A percentile compares a stretch with the other conserved stretches of the same genome.
Conservation (phyloP, 163 green algal genomes). For the Chlamydomonas reinhardtii region DNA sequence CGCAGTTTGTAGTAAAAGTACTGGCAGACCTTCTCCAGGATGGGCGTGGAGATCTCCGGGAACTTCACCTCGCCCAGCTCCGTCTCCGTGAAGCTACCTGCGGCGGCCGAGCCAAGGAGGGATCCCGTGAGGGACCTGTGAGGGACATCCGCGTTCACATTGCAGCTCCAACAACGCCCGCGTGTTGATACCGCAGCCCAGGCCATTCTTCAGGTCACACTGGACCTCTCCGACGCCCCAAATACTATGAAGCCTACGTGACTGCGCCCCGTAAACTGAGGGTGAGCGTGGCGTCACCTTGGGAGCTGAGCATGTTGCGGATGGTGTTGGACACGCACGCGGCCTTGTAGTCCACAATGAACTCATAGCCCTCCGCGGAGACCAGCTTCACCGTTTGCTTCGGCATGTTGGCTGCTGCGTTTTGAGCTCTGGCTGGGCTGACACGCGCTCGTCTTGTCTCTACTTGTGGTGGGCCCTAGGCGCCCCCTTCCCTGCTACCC, state of each 20-base stretch:
- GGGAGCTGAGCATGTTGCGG: constrained; percentile 96
- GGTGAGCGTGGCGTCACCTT: constrained; percentile 72
- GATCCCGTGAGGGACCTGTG: too few relatives aligned
- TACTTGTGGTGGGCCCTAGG: too few relatives aligned
- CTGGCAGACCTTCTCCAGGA: constrained; percentile 97
- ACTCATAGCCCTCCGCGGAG: constrained; percentile 96
- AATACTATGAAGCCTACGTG: too few relatives aligned
- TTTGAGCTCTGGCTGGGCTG: background rate
- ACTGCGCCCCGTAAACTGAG: too few relatives aligned
- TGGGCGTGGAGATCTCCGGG: constrained; percentile 90
- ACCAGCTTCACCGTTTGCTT: constrained; percentile 92
- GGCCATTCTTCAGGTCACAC: too few relatives aligned
- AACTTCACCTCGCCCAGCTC: constrained; percentile 92
- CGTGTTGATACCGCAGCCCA: too few relatives aligned
- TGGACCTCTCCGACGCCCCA: too few relatives aligned
- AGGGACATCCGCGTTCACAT: too few relatives aligned
- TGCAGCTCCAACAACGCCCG: too few relatives aligned
- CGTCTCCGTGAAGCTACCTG: constrained; percentile 95
- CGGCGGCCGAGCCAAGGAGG: too few relatives aligned
- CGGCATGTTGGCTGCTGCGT: background rate
- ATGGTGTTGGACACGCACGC: constrained; percentile 98
- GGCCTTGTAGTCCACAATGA: constrained; percentile 95
- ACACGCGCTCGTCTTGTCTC: too few relatives aligned
- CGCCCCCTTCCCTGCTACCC: too few relatives aligned
- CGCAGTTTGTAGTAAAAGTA: constrained; percentile 99